Evolutionary conservation across 257 asterid genomes (phyloP), one percentile per base, ranked within the genome.

Genomic region (Lycium ferocissimum): DNA sequence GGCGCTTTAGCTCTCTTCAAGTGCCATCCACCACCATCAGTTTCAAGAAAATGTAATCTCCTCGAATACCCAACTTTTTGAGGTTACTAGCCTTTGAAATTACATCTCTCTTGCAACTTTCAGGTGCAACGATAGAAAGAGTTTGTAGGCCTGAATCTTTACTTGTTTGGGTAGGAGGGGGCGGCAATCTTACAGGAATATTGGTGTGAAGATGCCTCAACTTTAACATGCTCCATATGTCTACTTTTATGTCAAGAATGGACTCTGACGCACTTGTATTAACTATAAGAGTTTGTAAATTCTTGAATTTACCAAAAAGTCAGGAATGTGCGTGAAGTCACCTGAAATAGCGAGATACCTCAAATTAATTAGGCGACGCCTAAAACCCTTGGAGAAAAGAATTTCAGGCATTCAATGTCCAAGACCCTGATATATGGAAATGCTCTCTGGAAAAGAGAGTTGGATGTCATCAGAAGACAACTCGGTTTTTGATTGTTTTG

Each of bases 91-190:
- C 86, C 80, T 88, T 69, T 5, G 90, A 91, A 47, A 93, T 89
- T 17, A 93, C 89, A 18, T 91, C 93, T 15, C 81, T 89, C 0
- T 89, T 90, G 91, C 94, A 91, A 72, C 93, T 89, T 9, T 91
- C 95, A 0, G 94, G 94, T 2, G 98, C 86, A 62, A 94, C 86
- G 5, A 90, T 83, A 0, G 92, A 89, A n/a, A 92, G 92, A 7
- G 96, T 94, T 87, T 91, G 96, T 11, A 94, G 59, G 80, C 35
- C 51, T 70, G 73, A 8, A 73, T n/a, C n/a, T n/a, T n/a, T n/a
- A n/a, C 93, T 38, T 88, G 90, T 61, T 67, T 88, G 54, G 54
- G 63, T 85, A 7, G 91, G 89, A n/a, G n/a, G n/a, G 35, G 88
- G 67, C 0, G 89, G 88, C 69, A 92, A 62, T 40, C 87, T 12